Base-by-base conservation (phyloP, 352 stramenopile genomes). In the Halophytophthora batemanensis region DNA sequence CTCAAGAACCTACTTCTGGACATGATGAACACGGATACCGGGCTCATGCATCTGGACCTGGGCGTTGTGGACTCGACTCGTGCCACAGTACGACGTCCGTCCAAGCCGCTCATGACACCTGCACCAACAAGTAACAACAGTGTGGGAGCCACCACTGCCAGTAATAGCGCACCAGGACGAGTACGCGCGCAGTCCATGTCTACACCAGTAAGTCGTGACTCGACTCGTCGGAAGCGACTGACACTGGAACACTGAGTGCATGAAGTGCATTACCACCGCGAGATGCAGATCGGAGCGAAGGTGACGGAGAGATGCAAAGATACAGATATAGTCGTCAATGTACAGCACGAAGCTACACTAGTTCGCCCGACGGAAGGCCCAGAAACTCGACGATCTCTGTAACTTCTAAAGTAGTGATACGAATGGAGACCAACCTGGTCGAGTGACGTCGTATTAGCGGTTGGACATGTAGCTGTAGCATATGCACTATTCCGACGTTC, bases 21-120 rank as follows among this genome's bases (percentile, higher is more conserved):
- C 38, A 93, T 89, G 80, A 77, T 94, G 69, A 87, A 90, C 46
- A 85, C 71, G 2, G 63, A 93, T 57, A 95, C 82, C 1, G 77
- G 69, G 7, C 66, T 95, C 8, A 92, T 95, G 79, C 85, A 95
- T 42, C 53, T 93, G 13, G 80, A 93, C 42, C 65, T 95, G 7
- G 74, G 68, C 0, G 52, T 86, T 5, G 39, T 84, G 0, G 67
- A 82, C 23, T 21, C 59, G 3, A 52, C 51, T 1, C 71, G 73
- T 2, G 23, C 64, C 6, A 76, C 66, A 38, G 61, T 69, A 10
- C 64, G 75, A 25, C 65, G 64, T 8, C 29, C 56, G 12, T 50
- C 63, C 19, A 85, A 77, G 54, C 28, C 52, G 23, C 25, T 55
- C 0, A 13, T 66, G 18, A 74, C 67, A 1, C 59, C 68, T 10